Base-by-base conservation (phyloP, 2,329 filamentous ascomycete species). In the Dryadomyces quercivorus region DNA sequence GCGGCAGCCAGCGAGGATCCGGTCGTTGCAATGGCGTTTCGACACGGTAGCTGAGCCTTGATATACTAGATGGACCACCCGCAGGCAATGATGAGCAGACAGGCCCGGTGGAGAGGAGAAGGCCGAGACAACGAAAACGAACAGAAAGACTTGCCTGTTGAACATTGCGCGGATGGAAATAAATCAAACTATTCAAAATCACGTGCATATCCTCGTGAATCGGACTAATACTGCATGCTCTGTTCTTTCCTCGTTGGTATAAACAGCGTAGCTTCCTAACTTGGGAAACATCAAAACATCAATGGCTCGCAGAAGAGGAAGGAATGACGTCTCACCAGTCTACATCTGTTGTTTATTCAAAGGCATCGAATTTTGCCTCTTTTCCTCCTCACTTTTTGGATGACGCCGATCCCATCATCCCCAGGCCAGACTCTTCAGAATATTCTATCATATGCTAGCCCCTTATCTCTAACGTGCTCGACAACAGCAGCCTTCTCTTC, bases 1-100 rank as follows among this genome's bases (percentile, higher is more conserved):
- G 36, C 38, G 21, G 36, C 45, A 49, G 26, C 8, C 45, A 50
- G 46, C 52, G 46, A 53, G 52, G 46, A 53, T 49, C 36, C 46
- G 52, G 52, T 36, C 36, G 52, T 26, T 21, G 18, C 21, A 38
- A 6, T 4, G 12, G 34, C 9, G 18, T 34, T 22, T 51, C 52
- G 45, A 38, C 44, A 31, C 52, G 52, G 52, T 53, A 53, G 52
- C 52, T 48, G 26, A 31, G 26, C 26, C 26, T 31, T 31, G 26
- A 31, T 31, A 31, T 31, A 31, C 26, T 31, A 31, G 26, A 31
- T 5, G 26, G 26, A 31, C 26, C 26, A 31, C 26, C 26, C 26
- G 26, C 26, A 31, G 18, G 36, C 18, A 38, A 16, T 13, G 21
- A 16, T 13, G 21, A 26, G 15, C 20, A 16, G 21, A 22, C 21